phyloP scores from a whole-genome alignment of 23 red algal species.

The Gracilariopsis chorda region DNA sequence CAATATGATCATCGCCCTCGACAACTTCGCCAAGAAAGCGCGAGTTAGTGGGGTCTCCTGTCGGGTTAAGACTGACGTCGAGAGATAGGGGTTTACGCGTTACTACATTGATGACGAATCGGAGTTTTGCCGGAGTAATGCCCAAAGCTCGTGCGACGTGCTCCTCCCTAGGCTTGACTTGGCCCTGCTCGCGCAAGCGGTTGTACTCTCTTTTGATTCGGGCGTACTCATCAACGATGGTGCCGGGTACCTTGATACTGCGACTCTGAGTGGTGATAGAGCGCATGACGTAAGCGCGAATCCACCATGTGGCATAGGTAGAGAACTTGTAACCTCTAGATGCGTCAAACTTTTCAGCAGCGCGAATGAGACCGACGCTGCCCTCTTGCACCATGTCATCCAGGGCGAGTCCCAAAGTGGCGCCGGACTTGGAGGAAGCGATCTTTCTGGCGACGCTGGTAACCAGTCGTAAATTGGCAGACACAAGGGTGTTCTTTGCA shows the following conservation, averaged over 20 bases:
- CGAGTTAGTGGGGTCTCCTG: slow-evolving; percentile 3
- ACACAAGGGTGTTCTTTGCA: slow-evolving; percentile 80
- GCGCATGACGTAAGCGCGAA: slow-evolving; percentile 72
- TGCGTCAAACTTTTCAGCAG: slow-evolving; percentile 90
- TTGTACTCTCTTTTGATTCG: slow-evolving; percentile 51
- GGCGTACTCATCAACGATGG: slow-evolving; percentile 62
- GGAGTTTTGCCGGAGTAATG: slow-evolving; percentile 71
- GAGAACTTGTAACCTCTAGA: slow-evolving; percentile 78
- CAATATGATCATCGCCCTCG: slow-evolving; percentile 64
- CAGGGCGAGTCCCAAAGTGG: slow-evolving; percentile 13
- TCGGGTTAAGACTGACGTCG: slow-evolving; percentile 23
- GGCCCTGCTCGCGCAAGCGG: not conserved
- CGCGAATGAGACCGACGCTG: slow-evolving; percentile 87
- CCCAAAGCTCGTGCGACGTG: slow-evolving; percentile 60
- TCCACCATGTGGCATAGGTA: slow-evolving; percentile 98
- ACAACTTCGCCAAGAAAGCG: slow-evolving; percentile 52
- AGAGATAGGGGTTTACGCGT: slow-evolving; percentile 32
- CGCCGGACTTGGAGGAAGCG: not conserved
- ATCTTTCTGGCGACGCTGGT: slow-evolving; percentile 70
- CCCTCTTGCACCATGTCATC: slow-evolving; percentile 98
- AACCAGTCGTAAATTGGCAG: slow-evolving; percentile 83
- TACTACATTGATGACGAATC: slow-evolving; percentile 72
- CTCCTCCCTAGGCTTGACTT: slow-evolving; percentile 40
- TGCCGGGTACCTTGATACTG: slow-evolving; percentile 64
- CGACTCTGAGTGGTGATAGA: slow-evolving; percentile 64